A percentile compares a stretch with the other conserved stretches of the same genome.
These are phyloP conservation scores for Lizonia empirigonia DNA, from an alignment of 2,329 filamentous ascomycete genomes.

Conservation along the genomic window DNA sequence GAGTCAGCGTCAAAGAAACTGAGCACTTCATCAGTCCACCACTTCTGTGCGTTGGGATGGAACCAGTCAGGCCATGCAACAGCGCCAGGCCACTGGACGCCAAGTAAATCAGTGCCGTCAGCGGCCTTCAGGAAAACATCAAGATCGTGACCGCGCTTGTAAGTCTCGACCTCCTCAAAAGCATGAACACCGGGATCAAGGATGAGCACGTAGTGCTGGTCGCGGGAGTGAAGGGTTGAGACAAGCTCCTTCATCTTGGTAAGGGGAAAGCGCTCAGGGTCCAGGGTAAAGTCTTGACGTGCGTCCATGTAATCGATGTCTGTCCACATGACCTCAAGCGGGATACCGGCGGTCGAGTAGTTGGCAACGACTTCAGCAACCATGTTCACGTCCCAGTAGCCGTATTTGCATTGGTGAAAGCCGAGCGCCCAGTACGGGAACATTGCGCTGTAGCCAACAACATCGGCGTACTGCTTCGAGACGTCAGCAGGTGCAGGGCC, in stretches of 20 bases:
- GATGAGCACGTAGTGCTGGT: constrained; percentile 78
- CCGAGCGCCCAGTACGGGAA: constrained; percentile 60
- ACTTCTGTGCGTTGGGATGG: constrained; percentile 64
- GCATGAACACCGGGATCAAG: constrained; percentile 67
- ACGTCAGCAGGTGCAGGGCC: constrained; percentile 55
- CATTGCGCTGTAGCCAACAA: constrained; percentile 56
- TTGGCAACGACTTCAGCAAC: constrained; percentile 71
- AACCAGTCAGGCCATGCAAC: constrained; percentile 82
- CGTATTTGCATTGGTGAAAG: constrained; percentile 60
- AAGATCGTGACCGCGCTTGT: constrained; percentile 65
- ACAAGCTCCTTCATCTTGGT: constrained; percentile 68
- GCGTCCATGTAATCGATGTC: constrained; percentile 73
- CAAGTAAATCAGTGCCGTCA: constrained; percentile 63
- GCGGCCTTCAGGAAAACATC: constrained; percentile 58
- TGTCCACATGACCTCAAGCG: constrained; percentile 75
- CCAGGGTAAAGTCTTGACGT: constrained; percentile 67
- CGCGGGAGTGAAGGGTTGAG: constrained; percentile 66
- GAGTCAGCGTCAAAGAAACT: constrained; percentile 66
- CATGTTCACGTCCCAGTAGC: constrained; percentile 64
- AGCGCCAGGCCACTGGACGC: constrained; percentile 79
- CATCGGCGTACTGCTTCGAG: constrained; percentile 57
- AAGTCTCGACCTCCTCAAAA: constrained; percentile 60
- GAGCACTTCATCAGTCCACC: constrained; percentile 72
- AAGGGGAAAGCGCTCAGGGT: constrained; percentile 67
- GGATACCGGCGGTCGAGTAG: constrained; percentile 68